Conservation (phyloP, 371 early-diverging fungal genomes). For the Circinella umbellata region DNA sequence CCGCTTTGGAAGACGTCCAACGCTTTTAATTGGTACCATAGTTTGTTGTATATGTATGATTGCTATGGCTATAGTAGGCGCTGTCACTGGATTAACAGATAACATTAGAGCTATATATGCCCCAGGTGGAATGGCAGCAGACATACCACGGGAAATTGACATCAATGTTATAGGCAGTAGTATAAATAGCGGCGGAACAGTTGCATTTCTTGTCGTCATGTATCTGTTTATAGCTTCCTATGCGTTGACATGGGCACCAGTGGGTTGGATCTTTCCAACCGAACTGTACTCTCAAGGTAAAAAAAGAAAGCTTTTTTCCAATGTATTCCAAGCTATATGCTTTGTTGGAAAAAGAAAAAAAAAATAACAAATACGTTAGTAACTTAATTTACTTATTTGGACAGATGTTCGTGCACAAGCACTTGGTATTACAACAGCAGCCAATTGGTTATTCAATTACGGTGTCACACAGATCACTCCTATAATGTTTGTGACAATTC, state of each 20-base stretch:
- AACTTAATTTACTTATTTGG: no score
- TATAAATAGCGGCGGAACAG: slow-evolving; percentile 41
- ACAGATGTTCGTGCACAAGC: slow-evolving; percentile 79
- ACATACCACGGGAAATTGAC: slow-evolving; percentile 23
- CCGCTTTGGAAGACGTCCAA: slow-evolving; percentile 68
- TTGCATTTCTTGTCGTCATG: slow-evolving; percentile 68
- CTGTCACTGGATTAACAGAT: slow-evolving; percentile 43
- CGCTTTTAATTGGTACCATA: slow-evolving; percentile 55
- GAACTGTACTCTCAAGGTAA: slow-evolving; percentile 82
- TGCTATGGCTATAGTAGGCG: slow-evolving; percentile 58
- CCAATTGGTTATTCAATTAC: slow-evolving; percentile 90
- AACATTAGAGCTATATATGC: slow-evolving; percentile 26
- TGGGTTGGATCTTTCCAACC: slow-evolving; percentile 92
- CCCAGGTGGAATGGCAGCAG: background rate
- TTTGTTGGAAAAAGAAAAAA: background rate
- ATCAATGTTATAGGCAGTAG: background rate
- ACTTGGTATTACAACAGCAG: slow-evolving; percentile 83
- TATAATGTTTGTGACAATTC: slow-evolving; percentile 62
- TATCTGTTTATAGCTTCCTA: slow-evolving; percentile 79
- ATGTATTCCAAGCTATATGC: no score
- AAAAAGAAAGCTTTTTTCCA: no score
- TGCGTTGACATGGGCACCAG: slow-evolving; percentile 90
- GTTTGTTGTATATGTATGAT: slow-evolving; percentile 48
- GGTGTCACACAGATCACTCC: slow-evolving; percentile 69
- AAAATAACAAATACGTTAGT: slow-evolving; percentile 13